Evolutionary conservation across 176 grass and related monocot genomes (phyloP).

Genomic region (Raddia distichophylla): DNA sequence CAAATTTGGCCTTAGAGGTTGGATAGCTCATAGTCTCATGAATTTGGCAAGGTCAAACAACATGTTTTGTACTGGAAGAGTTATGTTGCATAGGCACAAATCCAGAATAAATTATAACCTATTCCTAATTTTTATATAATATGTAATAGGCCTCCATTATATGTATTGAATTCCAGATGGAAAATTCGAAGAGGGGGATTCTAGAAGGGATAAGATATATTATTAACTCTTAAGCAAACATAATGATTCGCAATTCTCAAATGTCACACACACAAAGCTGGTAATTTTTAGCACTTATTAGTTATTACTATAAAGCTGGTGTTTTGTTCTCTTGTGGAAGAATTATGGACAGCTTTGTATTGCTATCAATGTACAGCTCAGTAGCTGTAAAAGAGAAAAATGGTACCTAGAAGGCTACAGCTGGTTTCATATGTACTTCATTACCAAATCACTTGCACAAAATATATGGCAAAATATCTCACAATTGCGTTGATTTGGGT

Average conservation of each 20-base stretch:
- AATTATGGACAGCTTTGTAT: background rate
- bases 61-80: background rate
- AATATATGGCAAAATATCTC: background rate
- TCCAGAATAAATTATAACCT: background rate
- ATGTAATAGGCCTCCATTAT: background rate
- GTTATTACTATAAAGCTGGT: background rate
- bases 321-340: too few species aligned
- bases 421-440: too few species aligned
- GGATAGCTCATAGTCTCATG: background rate
- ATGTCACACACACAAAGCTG: background rate
- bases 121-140: background rate
- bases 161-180: background rate
- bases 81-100: background rate
- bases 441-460: background rate
- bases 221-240: background rate
- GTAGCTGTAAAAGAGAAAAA: background rate
- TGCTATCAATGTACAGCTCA: background rate
- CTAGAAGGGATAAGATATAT: background rate
- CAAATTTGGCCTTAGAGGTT: background rate
- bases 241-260: background rate
- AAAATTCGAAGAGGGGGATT: background rate
- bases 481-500: background rate
- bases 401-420: background rate
- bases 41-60: background rate
- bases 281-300: background rate